A percentile compares a stretch with the other conserved stretches of the same genome.
Conservation (phyloP, 495 filamentous ascomycete genomes). For the Trichoderma orchidacearum region DNA sequence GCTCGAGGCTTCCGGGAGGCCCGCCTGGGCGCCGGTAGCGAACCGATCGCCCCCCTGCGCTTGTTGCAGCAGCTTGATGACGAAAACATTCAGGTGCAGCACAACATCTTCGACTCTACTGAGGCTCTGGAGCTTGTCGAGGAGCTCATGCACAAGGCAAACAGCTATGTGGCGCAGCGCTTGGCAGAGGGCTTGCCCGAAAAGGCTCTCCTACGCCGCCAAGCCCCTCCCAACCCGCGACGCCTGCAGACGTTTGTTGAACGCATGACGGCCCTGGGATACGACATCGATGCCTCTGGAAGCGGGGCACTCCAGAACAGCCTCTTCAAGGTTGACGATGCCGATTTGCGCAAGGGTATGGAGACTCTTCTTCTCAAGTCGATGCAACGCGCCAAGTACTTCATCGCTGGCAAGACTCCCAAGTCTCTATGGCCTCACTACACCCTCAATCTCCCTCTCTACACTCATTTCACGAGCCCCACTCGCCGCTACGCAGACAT, state of each 20-base stretch:
- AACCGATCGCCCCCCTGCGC: slow-evolving; percentile 70
- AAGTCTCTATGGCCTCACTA: slow-evolving; percentile 75
- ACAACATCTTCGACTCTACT: slow-evolving; percentile 89
- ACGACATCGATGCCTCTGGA: slow-evolving; percentile 75
- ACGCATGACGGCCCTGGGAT: slow-evolving; percentile 82
- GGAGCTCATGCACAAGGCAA: slow-evolving; percentile 84
- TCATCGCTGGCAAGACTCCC: slow-evolving; percentile 57
- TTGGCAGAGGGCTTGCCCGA: slow-evolving; percentile 68
- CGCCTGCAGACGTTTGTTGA: slow-evolving; percentile 84
- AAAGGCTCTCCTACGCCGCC: slow-evolving; percentile 82
- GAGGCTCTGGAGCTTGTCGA: slow-evolving; percentile 87
- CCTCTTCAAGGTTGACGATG: slow-evolving; percentile 78
- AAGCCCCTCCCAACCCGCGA: slow-evolving; percentile 70
- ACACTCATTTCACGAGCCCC: slow-evolving; percentile 95
- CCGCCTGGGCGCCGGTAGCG: slow-evolving; percentile 63
- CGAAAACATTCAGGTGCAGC: slow-evolving; percentile 90
- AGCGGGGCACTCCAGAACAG: slow-evolving; percentile 86
- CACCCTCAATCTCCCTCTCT: slow-evolving; percentile 80
- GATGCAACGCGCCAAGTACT: slow-evolving; percentile 95
- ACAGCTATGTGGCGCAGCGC: slow-evolving; percentile 77
- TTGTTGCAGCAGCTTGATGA: slow-evolving; percentile 92
- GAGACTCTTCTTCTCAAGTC: slow-evolving; percentile 87
- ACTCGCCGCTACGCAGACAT: slow-evolving; percentile 91
- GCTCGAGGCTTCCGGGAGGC: slow-evolving; percentile 80
- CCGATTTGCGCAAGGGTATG: slow-evolving; percentile 88